These are phyloP conservation scores for Amauroascus verrucosus DNA, from an alignment of 2,329 filamentous ascomycete genomes.

Conservation along the genomic window DNA sequence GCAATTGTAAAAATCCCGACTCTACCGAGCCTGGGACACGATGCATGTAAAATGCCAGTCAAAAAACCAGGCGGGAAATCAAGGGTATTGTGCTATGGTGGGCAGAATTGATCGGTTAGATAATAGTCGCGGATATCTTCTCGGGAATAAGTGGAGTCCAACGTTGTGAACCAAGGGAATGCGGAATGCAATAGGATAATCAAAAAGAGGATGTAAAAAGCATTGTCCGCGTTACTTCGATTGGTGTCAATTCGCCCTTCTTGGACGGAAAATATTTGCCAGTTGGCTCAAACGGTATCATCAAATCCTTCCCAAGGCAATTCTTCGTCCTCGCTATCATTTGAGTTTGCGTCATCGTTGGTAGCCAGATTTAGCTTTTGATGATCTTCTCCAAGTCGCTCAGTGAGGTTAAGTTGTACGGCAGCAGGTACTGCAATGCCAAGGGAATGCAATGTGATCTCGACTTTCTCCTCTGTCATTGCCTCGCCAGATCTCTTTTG, in stretches of 20 bases:
- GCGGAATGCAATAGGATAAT: neutral
- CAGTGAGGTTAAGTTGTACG: slow-evolving; percentile 5
- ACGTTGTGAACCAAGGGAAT: neutral
- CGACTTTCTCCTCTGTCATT: slow-evolving; percentile 53
- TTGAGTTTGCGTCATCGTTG: slow-evolving; percentile 11
- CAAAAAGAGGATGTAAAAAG: neutral
- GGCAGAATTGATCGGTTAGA: neutral
- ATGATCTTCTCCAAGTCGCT: slow-evolving; percentile 5
- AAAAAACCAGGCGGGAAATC: slow-evolving; percentile 9
- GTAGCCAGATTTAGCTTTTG: slow-evolving; percentile 17
- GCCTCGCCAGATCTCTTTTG: slow-evolving; percentile 57
- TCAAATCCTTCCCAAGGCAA: slow-evolving; percentile 37
- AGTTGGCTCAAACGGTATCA: slow-evolving; percentile 23
- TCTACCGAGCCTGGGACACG: slow-evolving; percentile 9
- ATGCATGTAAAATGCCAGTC: slow-evolving; percentile 9
- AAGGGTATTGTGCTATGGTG: neutral
- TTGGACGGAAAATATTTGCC: neutral
- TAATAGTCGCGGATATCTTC: too few relatives aligned
- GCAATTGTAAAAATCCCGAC: neutral
- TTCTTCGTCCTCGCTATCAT: slow-evolving; percentile 26
- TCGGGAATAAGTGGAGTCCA: neutral
- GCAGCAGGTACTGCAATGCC: slow-evolving; percentile 25
- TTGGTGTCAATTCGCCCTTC: neutral
- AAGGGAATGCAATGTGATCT: slow-evolving; percentile 49
- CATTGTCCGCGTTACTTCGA: neutral